These are phyloP conservation scores for Neurospora sp. DNA, from an alignment of 495 filamentous ascomycete species.

Conservation along the genomic window DNA sequence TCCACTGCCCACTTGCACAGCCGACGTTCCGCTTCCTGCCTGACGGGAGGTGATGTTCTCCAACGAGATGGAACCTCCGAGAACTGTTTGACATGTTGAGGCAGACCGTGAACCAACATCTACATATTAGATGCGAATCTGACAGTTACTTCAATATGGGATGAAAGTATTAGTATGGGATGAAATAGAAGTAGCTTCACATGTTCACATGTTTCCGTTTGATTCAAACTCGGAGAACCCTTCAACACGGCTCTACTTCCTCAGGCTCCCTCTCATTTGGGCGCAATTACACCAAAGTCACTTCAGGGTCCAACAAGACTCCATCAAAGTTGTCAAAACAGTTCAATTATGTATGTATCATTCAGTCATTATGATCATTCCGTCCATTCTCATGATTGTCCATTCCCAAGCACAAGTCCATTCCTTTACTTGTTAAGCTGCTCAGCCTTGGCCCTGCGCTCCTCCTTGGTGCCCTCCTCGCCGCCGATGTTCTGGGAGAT, in stretches of 20 bases:
- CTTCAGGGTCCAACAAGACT: neutral
- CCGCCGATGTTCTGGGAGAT: constrained; percentile 34
- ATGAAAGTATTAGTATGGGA: neutral
- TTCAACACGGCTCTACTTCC: neutral
- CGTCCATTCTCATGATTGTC: neutral
- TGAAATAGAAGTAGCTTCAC: neutral
- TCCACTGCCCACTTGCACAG: neutral
- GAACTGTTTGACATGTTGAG: neutral
- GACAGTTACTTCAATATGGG: neutral
- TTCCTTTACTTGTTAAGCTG: constrained; percentile 50
- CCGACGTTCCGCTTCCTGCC: neutral
- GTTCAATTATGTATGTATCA: neutral
- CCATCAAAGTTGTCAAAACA: neutral
- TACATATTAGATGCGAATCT: neutral
- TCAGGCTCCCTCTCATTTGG: neutral
- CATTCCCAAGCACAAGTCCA: neutral
- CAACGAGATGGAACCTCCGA: neutral
- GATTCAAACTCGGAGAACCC: neutral
- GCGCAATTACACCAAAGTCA: neutral
- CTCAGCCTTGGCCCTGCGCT: constrained; percentile 51
- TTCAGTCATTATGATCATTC: neutral
- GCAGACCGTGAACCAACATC: neutral
- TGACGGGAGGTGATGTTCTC: neutral
- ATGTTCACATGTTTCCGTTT: neutral
- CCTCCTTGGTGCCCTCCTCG: constrained; percentile 54